Conservation (phyloP, 805 yeast genomes). For the Teunomyces kruisii region DNA sequence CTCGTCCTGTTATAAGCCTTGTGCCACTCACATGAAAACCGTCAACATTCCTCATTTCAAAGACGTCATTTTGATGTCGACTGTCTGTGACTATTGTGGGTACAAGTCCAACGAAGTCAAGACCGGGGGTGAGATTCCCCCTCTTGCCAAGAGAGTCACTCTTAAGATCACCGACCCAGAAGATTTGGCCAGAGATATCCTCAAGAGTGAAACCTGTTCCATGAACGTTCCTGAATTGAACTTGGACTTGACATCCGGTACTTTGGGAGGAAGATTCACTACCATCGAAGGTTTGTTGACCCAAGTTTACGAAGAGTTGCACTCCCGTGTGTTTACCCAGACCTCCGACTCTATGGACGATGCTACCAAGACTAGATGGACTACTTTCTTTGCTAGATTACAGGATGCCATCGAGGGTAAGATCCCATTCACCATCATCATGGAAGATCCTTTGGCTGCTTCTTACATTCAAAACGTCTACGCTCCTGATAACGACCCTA, state of each 20-base stretch:
- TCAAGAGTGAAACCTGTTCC: conserved; percentile 93
- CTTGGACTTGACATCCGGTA: conserved; percentile 91
- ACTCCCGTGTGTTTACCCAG: conserved; percentile 77
- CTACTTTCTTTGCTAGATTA: conserved; percentile 66
- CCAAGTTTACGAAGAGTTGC: conserved; percentile 88
- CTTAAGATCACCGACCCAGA: conserved; percentile 82
- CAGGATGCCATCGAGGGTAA: conserved; percentile 82
- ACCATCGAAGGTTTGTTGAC: conserved; percentile 90
- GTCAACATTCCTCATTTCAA: conserved; percentile 97
- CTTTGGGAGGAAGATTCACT: conserved; percentile 96
- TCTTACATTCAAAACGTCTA: conserved; percentile 97
- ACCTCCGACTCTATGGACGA: conserved; percentile 91
- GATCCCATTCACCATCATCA: conserved; percentile 73
- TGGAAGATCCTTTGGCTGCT: conserved; percentile 95
- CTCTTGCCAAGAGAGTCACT: conserved; percentile 71
- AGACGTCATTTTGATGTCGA: conserved; percentile 95
- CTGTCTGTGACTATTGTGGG: conserved; percentile 90
- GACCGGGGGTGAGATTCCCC: conserved; percentile 97
- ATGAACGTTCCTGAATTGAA: conserved; percentile 81
- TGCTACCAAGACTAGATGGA: conserved; percentile 80
- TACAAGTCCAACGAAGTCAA: conserved; percentile 96
- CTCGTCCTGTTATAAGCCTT: conserved; percentile 78
- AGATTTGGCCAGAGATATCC: conserved; percentile 90
- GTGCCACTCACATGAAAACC: conserved; percentile 94
- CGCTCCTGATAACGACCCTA: conserved; percentile 98